These are phyloP conservation scores for Tetrahymena borealis DNA, from an alignment of 73 alveolate species.

Conservation along the genomic window DNA sequence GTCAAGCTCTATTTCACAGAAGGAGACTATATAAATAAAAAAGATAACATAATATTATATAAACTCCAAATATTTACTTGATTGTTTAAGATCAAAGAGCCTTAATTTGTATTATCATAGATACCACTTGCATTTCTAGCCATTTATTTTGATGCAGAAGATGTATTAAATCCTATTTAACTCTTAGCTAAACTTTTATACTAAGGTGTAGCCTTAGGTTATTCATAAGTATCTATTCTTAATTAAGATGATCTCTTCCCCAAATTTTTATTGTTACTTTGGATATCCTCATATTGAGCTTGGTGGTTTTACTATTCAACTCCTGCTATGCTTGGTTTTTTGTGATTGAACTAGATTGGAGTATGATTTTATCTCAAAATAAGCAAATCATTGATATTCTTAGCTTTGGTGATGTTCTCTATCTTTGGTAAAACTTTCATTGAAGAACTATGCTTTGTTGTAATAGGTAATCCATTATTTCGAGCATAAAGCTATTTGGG, in stretches of 20 bases:
- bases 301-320: not conserved
- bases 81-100: not conserved
- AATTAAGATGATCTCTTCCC: not conserved
- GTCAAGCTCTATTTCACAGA: not conserved
- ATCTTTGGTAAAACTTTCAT: not conserved
- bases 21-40: not conserved
- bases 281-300: not conserved
- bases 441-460: not conserved
- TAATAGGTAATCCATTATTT: not conserved
- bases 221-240: not conserved
- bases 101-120: not conserved
- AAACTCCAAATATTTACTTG: not conserved
- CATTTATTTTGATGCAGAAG: not conserved
- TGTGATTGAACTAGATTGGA: not conserved
- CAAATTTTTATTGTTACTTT: not conserved
- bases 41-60: not conserved
- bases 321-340: not conserved
- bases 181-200: not conserved
- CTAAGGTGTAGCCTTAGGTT: not conserved
- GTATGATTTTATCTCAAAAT: not conserved
- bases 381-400: not conserved
- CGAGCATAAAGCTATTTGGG: not conserved
- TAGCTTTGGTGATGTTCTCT: not conserved
- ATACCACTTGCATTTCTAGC: not conserved
- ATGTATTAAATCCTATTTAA: not conserved